phyloP scores from a whole-genome alignment of 768 basidiomycete species.

The Pleurotus eryngii region DNA sequence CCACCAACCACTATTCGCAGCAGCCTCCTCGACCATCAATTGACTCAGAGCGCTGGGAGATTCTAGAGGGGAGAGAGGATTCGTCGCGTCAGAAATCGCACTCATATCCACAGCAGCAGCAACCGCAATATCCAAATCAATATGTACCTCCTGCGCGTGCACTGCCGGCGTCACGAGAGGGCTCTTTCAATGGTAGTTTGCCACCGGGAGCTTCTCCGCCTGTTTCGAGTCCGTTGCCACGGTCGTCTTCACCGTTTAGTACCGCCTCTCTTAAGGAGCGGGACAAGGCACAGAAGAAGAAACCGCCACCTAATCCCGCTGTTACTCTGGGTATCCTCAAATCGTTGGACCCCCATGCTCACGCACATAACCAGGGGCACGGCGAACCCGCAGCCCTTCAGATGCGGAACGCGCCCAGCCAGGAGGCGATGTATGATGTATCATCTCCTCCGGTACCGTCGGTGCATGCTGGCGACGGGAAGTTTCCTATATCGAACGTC shows the following conservation, averaged over 20 bases:
- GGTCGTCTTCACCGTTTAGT: constrained; percentile 48
- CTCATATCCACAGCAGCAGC: constrained; percentile 20
- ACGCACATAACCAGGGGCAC: constrained; percentile 21
- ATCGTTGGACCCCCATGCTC: constrained; percentile 55
- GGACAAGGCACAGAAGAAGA: constrained; percentile 25
- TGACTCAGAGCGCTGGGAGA: constrained; percentile 13
- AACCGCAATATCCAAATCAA: constrained; percentile 17
- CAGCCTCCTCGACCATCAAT: constrained; percentile 10
- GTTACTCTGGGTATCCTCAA: constrained; percentile 54
- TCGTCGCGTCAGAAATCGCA: constrained; percentile 19
- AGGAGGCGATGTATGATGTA: constrained; percentile 4
- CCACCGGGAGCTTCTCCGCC: constrained; percentile 43
- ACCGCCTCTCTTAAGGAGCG: constrained; percentile 24
- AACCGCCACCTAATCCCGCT: constrained; percentile 17
- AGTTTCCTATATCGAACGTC: not conserved
- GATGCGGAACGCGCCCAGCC: constrained; percentile 4
- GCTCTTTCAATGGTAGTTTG: constrained; percentile 44
- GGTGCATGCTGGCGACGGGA: not conserved
- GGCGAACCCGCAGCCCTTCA: constrained; percentile 7
- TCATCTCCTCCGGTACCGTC: not conserved
- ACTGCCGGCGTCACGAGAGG: constrained; percentile 42
- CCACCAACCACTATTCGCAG: not conserved
- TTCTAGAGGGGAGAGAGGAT: constrained; percentile 4
- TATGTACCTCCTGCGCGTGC: constrained; percentile 20
- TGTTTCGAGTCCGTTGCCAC: constrained; percentile 31